These are phyloP conservation scores for Echria macrotheca DNA, from an alignment of 495 filamentous ascomycete species.

Conservation along the genomic window DNA sequence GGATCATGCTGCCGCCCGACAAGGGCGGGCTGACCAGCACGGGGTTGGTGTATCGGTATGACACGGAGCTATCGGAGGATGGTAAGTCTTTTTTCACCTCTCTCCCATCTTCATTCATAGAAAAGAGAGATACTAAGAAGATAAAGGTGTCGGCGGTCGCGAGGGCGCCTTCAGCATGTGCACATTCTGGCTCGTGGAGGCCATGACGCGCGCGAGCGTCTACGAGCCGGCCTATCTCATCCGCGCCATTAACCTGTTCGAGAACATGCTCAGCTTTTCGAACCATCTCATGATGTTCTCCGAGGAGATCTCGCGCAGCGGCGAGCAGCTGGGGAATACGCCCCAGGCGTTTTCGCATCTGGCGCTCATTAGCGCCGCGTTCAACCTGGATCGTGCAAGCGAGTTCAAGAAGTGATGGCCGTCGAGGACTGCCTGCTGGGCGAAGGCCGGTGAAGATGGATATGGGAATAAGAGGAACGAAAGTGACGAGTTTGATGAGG, in stretches of 20 bases:
- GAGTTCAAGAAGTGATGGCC: conserved; percentile 29
- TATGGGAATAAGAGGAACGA: no score
- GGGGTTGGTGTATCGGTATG: conserved; percentile 66
- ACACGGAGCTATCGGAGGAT: conserved; percentile 58
- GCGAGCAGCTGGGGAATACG: conserved; percentile 68
- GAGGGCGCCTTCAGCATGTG: conserved; percentile 78
- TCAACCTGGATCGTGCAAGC: conserved; percentile 56
- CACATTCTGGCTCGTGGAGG: conserved; percentile 72
- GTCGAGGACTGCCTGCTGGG: no score
- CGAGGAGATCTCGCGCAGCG: conserved; percentile 64
- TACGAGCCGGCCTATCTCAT: conserved; percentile 58
- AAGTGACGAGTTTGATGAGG: no score
- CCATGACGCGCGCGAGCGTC: conserved; percentile 63
- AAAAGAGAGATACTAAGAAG: background rate
- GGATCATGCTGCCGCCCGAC: conserved; percentile 59
- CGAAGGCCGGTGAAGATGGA: no score
- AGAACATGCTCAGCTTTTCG: conserved; percentile 66
- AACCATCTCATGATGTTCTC: conserved; percentile 73
- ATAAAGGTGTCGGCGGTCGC: conserved; percentile 60
- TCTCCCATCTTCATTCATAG: background rate
- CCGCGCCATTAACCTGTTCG: conserved; percentile 61
- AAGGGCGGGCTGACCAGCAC: conserved; percentile 68
- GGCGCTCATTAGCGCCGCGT: conserved; percentile 65
- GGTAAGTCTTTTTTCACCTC: conserved; percentile 40
- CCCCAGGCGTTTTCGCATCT: conserved; percentile 71